Base-by-base conservation (phyloP, 176 grass and related monocot genomes). In the Carex scoparia region DNA sequence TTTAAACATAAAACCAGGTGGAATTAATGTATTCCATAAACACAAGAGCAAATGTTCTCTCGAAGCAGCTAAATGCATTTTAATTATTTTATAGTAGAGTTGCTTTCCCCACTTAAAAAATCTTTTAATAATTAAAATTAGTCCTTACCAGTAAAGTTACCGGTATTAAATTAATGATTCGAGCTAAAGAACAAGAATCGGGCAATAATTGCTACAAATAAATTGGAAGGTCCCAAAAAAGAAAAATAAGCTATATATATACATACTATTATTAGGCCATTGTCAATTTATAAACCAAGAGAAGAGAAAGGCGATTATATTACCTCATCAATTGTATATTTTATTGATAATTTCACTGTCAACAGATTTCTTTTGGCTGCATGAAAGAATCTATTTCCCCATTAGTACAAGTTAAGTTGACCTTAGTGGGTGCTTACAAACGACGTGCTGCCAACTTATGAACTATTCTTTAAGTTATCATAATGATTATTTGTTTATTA, bases 361-460 rank as follows among this genome's bases (percentile, higher is more conserved):
- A 75, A 31, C 46, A 13, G 46, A 75, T 75, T 31, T 75, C 23
- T 54, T 46, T 35, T 28, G 37, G 51, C 27, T 57, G 73, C 73
- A 78, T 78, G 73, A 78, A 51, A 77, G 19, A 77, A 78, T 78
- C 23, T 49, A 69, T 57, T 75, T 56, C 56, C 53, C 48, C 51
- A 78, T 57, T 78, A 75, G 73, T 28, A 78, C 28, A 57, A 78
- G 73, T 56, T 78, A 78, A 57, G 27, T 78, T 78, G 73, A 78
- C 73, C 42, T 77, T 77, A 56, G 51, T 78, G 73, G 71, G 56
- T 78, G 73, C 51, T 56, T 57, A 55, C 49, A 77, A 54, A 77
- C 73, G 73, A 77, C 72, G 27, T 56, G 72, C n/a, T 77, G 72
- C 72, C 72, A 30, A 77, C 72, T 77, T 32, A 71, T 71, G n/a